Evolutionary conservation across 192 early-diverging fungal species (phyloP).

Genomic region (Entophlyctis luteolus): DNA sequence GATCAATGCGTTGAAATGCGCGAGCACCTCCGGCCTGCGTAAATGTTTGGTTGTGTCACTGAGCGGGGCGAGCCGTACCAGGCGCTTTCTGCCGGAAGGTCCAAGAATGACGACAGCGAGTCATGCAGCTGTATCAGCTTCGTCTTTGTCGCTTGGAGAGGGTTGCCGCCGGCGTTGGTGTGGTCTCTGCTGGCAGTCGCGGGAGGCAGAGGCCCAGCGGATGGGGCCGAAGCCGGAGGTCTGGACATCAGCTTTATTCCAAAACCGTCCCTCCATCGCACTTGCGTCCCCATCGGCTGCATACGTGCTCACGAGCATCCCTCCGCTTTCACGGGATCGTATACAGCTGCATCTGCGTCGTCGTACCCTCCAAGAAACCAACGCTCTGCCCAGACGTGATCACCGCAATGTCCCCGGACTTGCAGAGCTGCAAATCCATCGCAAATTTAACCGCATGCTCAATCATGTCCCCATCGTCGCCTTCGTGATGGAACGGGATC

Average conservation of each 20-base stretch:
- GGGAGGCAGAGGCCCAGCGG: neutral
- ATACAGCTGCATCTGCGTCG: conserved; percentile 51
- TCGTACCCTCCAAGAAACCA: conserved; percentile 50
- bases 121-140: conserved; percentile 18
- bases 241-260: neutral
- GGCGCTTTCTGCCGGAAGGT: neutral
- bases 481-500: conserved; percentile 48
- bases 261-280: neutral
- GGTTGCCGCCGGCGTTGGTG: too few species aligned
- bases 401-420: conserved; percentile 57
- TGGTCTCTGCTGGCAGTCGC: neutral
- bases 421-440: conserved; percentile 44
- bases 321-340: conserved; percentile 33
- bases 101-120: conserved; percentile 6
- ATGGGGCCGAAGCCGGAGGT: too few species aligned
- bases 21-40: neutral
- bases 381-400: conserved; percentile 48
- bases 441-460: conserved; percentile 46
- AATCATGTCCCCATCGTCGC: conserved; percentile 32
- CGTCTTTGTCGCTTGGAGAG: neutral
- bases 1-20: conserved; percentile 27
- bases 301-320: neutral
- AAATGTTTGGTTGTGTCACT: neutral
- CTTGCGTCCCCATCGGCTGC: neutral
- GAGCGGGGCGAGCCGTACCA: neutral